Percentiles rank a stretch among this genome's conserved stretches.
phyloP scores from a whole-genome alignment of 2,329 filamentous ascomycete species.

The Aspergillus fumigatus region DNA sequence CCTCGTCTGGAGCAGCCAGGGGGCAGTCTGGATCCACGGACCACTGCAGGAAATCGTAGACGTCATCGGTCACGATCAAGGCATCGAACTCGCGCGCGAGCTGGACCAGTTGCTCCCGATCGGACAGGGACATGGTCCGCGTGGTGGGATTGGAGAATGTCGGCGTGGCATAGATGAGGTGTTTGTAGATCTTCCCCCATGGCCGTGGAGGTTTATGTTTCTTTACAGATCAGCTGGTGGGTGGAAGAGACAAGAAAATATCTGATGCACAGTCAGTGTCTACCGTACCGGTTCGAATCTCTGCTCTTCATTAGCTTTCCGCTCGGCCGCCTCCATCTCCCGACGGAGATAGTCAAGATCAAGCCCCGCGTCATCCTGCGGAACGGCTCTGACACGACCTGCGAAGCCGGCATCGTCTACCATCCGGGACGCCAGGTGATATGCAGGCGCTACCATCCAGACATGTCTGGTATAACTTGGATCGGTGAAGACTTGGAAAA shows the following conservation, averaged over 20 bases:
- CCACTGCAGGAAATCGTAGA: slow-evolving; percentile 93
- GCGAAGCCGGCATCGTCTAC: slow-evolving; percentile 76
- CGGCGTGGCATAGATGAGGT: slow-evolving; percentile 84
- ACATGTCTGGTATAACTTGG: slow-evolving; percentile 67
- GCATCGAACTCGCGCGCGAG: slow-evolving; percentile 75
- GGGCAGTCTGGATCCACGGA: slow-evolving; percentile 35
- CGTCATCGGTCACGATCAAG: slow-evolving; percentile 82
- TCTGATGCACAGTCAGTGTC: neutral
- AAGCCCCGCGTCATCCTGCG: slow-evolving; percentile 73
- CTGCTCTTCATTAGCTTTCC: slow-evolving; percentile 33
- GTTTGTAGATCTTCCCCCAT: slow-evolving; percentile 73
- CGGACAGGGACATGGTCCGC: slow-evolving; percentile 68
- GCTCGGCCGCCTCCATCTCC: slow-evolving; percentile 49
- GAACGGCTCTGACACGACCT: slow-evolving; percentile 62
- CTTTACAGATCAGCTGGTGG: slow-evolving; percentile 26
- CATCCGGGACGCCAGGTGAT: slow-evolving; percentile 79
- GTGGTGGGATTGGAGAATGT: slow-evolving; percentile 87
- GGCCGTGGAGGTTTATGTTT: slow-evolving; percentile 55
- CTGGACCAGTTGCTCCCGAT: slow-evolving; percentile 65
- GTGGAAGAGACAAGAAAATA: neutral
- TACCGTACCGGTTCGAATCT: slow-evolving; percentile 43
- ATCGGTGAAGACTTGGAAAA: slow-evolving; percentile 77
- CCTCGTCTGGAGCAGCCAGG: slow-evolving; percentile 29
- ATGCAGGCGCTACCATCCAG: slow-evolving; percentile 78
- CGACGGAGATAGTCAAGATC: slow-evolving; percentile 59